phyloP scores from a whole-genome alignment of 441 rosid species.

The Populus hybrid region DNA sequence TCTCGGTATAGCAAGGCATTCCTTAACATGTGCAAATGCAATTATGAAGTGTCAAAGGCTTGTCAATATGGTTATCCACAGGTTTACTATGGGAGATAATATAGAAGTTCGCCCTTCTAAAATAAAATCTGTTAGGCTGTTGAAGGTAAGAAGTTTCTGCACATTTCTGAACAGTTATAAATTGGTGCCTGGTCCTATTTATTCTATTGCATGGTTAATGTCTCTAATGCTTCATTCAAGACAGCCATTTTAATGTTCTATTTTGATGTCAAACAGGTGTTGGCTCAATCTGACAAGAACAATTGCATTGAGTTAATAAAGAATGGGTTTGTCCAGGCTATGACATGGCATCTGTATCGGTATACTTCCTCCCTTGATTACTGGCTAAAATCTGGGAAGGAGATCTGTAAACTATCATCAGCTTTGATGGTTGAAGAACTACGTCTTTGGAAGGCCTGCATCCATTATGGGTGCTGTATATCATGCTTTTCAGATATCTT shows the following conservation, averaged over 20 bases:
- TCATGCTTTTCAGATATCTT: slow-evolving; percentile 68
- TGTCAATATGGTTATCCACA: slow-evolving; percentile 53
- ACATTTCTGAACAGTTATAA: slow-evolving; percentile 7
- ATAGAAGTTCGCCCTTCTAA: slow-evolving; percentile 46
- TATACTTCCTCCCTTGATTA: slow-evolving; percentile 58
- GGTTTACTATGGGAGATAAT: slow-evolving; percentile 45
- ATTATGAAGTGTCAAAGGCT: slow-evolving; percentile 74
- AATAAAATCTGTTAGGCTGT: slow-evolving; percentile 57
- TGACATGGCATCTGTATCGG: slow-evolving; percentile 75
- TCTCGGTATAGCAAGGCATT: slow-evolving; percentile 82
- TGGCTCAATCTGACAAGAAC: slow-evolving; percentile 64
- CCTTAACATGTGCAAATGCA: slow-evolving; percentile 70
- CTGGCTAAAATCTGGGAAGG: slow-evolving; percentile 70
- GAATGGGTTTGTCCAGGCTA: slow-evolving; percentile 46
- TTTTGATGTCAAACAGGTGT: slow-evolving; percentile 45
- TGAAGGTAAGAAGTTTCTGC: slow-evolving; percentile 49
- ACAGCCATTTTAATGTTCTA: slow-evolving; percentile 5
- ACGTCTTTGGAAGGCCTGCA: slow-evolving; percentile 76
- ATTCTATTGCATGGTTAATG: slow-evolving; percentile 14
- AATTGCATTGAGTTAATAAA: slow-evolving; percentile 54
- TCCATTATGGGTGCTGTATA: slow-evolving; percentile 60
- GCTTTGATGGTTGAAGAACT: slow-evolving; percentile 83
- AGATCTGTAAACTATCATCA: slow-evolving; percentile 61
- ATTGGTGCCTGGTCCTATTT: slow-evolving; percentile 3
- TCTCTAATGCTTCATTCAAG: slow-evolving; percentile 4